phyloP scores from a whole-genome alignment of 192 early-diverging fungal genomes.

The Kappamyces sp. region DNA sequence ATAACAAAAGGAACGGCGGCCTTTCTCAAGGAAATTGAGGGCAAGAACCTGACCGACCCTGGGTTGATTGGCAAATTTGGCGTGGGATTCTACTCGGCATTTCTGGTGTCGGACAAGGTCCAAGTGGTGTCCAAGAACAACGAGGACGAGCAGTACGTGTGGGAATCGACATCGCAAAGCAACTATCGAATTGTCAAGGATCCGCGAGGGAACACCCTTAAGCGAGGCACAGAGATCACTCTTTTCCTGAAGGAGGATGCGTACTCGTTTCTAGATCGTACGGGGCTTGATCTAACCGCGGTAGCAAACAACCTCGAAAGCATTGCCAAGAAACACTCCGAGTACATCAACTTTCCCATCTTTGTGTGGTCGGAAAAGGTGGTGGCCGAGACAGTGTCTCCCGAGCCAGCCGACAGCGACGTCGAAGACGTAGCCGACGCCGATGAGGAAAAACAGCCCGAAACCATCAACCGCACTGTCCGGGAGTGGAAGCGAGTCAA shows the following conservation, averaged over 20 bases:
- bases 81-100: constrained; percentile 98
- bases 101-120: constrained; percentile 89
- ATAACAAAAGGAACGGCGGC: constrained; percentile 69
- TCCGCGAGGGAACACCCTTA: constrained; percentile 81
- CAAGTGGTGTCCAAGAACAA: constrained; percentile 87
- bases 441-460: constrained; percentile 34
- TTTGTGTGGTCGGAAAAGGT: constrained; percentile 62
- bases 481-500: constrained; percentile 78
- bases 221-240: constrained; percentile 90
- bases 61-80: constrained; percentile 93
- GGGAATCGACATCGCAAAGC: constrained; percentile 88
- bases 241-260: constrained; percentile 87
- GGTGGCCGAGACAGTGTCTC: constrained; percentile 42
- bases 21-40: constrained; percentile 74
- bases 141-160: constrained; percentile 80
- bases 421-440: constrained; percentile 47
- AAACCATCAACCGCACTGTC: constrained; percentile 52
- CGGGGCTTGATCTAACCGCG: constrained; percentile 31
- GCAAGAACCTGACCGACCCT: constrained; percentile 46
- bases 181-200: constrained; percentile 86
- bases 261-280: constrained; percentile 69
- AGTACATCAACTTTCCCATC: constrained; percentile 99
- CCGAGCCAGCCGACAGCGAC: constrained; percentile 43
- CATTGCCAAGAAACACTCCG: constrained; percentile 78
- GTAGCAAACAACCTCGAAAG: constrained; percentile 17